Base-by-base conservation (phyloP, 2,329 filamentous ascomycete genomes). In the Sporothrix schenckii region DNA sequence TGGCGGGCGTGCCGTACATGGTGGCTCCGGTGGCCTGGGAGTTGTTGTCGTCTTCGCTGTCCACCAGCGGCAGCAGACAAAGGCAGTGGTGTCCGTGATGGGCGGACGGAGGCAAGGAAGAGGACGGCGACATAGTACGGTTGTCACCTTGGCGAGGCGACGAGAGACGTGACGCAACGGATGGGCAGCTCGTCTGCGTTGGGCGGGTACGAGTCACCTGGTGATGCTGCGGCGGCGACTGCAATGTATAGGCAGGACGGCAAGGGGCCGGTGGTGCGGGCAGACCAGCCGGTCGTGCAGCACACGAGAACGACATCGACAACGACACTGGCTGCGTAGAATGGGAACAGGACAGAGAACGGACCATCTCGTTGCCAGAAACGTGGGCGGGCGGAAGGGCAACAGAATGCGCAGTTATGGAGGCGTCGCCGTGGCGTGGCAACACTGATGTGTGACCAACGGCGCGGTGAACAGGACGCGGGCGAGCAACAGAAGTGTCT, bases 161-260 rank as follows among this genome's bases (percentile, higher is more conserved):
- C 39, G 58, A 63, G n/a, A 39, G 58, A 14, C 47, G 58, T 10
- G 58, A n/a, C n/a, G 58, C 58, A 16, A 63, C 27, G 39, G 39
- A 63, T 21, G 49, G 5, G 19, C 49, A 9, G 49, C 19, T 9
- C 5, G 2, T 50, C 49, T 50, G 7, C 9, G 4, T 4, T n/a
- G 16, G 49, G 19, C 6, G 14, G 44, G 44, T 30, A 3, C 3
- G 27, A 30, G 27, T 1, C 16, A 16, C 7, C 14, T 19, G 47
- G 47, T n/a, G 47, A n/a, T 50, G 47, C 3, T 19, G 47, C 4
- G 16, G 39, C n/a, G 13, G 58, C n/a, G 39, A 16, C n/a, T 9
- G 5, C 13, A n/a, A 47, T 14, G 41, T 61, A 47, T 47, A 47
- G n/a, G 16, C n/a, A 47, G 58, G 39, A 16, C 9, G 58, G 9